Evolutionary conservation across 305 asterid species (phyloP).

Genomic region (Ilex paraguariensis): DNA sequence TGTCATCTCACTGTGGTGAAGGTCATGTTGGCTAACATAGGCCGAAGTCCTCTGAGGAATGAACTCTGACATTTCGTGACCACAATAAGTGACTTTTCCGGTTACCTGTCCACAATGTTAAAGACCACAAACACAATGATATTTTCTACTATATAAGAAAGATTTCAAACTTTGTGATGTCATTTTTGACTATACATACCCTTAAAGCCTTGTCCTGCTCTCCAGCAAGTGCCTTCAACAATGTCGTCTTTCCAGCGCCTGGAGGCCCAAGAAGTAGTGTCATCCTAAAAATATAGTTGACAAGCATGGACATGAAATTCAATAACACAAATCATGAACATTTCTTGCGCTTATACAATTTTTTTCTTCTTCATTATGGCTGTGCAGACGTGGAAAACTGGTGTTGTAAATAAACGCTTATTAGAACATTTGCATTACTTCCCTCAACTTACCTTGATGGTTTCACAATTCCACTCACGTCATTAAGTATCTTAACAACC

Average conservation of each 20-base stretch:
- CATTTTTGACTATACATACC: slow-evolving; percentile 12
- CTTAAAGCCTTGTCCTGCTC: slow-evolving; percentile 30
- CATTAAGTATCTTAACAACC: slow-evolving; percentile 27
- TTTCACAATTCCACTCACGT: slow-evolving; percentile 33
- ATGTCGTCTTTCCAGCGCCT: slow-evolving; percentile 34
- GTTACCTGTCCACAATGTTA: slow-evolving; percentile 15
- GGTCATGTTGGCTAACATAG: slow-evolving; percentile 41
- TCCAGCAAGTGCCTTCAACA: slow-evolving; percentile 39
- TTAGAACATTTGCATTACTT: neutral
- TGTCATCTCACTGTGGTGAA: slow-evolving; percentile 52
- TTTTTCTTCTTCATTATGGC: too few species aligned
- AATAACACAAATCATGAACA: neutral
- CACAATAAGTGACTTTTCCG: slow-evolving; percentile 40
- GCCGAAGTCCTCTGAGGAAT: slow-evolving; percentile 41
- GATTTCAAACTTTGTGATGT: too few species aligned
- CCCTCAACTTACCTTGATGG: slow-evolving; percentile 27
- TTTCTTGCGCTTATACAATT: too few species aligned
- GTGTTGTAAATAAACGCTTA: too few species aligned
- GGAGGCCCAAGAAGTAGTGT: slow-evolving; percentile 49
- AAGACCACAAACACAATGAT: neutral
- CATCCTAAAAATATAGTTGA: slow-evolving; percentile 18
- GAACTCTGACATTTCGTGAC: slow-evolving; percentile 40
- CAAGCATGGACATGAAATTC: neutral
- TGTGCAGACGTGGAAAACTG: too few species aligned
- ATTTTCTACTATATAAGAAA: neutral